Evolutionary conservation across 179 eudicot species (phyloP).

Genomic region (Patellifolia procumbens): DNA sequence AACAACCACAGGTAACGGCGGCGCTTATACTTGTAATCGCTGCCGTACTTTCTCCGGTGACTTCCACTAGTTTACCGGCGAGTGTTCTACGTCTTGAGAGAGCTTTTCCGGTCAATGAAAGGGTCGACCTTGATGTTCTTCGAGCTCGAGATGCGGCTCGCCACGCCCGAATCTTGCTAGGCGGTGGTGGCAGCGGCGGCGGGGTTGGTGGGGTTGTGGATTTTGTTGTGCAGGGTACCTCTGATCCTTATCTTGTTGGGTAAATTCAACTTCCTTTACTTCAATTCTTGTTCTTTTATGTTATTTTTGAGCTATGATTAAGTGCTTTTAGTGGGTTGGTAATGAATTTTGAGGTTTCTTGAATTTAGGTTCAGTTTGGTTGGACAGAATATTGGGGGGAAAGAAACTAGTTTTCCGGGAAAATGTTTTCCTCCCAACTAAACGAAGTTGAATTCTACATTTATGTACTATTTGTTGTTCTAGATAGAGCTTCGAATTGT

Average conservation of each 20-base stretch:
- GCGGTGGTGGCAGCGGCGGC: slow-evolving; percentile 13
- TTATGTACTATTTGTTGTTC: too few species aligned
- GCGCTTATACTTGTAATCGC: slow-evolving; percentile 15
- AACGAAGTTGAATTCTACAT: too few species aligned
- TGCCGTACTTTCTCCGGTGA: slow-evolving; percentile 20
- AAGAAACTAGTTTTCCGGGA: too few species aligned
- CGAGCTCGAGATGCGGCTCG: slow-evolving; percentile 60
- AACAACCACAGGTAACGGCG: slow-evolving; percentile 22
- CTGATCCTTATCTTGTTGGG: slow-evolving; percentile 91
- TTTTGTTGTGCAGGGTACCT: slow-evolving; percentile 76
- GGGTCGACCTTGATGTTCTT: slow-evolving; percentile 57
- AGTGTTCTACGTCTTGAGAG: slow-evolving; percentile 59
- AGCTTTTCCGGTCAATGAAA: slow-evolving; percentile 62
- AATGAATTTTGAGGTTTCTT: too few species aligned
- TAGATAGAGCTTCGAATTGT: too few species aligned
- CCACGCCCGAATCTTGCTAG: slow-evolving; percentile 68
- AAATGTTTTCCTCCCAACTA: too few species aligned
- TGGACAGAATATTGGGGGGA: too few species aligned
- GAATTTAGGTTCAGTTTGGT: too few species aligned
- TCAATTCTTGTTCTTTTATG: slow-evolving; percentile 3
- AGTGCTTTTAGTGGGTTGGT: too few species aligned
- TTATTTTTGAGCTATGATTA: too few species aligned
- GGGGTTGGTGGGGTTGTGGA: slow-evolving; percentile 62
- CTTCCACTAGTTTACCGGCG: slow-evolving; percentile 41
- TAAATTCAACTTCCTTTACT: slow-evolving; percentile 21